Evolutionary conservation across 164 flowering plant species (phyloP), one percentile per base, ranked within the genome.

Genomic region (Magnolia kwangsiensis): DNA sequence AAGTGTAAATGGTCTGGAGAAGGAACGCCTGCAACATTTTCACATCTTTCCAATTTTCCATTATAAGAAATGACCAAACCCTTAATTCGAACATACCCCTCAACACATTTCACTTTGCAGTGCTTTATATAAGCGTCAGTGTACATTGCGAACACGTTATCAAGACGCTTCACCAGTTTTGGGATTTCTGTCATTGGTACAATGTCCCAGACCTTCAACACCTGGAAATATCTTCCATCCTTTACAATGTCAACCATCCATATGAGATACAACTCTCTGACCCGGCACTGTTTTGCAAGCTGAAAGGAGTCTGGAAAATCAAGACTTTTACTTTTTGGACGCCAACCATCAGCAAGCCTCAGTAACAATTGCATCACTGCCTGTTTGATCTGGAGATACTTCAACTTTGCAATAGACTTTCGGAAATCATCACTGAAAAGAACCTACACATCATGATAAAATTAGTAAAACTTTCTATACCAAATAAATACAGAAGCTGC

Each of bases 181-280:
- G 86, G 82, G 8, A 89, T 72, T 73, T 87, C 96, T 59, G 81
- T 90, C 29, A 82, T 63, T 7, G 90, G 90, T 77, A 92, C 72
- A 31, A 92, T 75, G 78, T 92, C 91, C 98, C 98, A 93, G 27
- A 88, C 80, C 83, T 81, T 92, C 81, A 86, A 67, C 21, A 86
- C 81, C 69, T 88, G 87, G 63, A 76, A 58, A 51, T 78, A 77
- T 2, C 50, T 72, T 13, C 74, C 59, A 13, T 77, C 59, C 21
- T 77, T 81, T 4, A 71, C 63, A 72, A 83, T 31, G 64, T 87
- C 89, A 21, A 84, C 80, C 61, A 74, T 86, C 87, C 88, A 87
- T 23, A 89, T 45, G 50, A 89, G 79, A 20, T 63, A 73, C 10
- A 27, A 3, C 59, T 65, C 81, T 31, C 67, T 55, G 50, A 89